phyloP scores from a whole-genome alignment of 2,329 filamentous ascomycete genomes.

The Orbilia quercus region DNA sequence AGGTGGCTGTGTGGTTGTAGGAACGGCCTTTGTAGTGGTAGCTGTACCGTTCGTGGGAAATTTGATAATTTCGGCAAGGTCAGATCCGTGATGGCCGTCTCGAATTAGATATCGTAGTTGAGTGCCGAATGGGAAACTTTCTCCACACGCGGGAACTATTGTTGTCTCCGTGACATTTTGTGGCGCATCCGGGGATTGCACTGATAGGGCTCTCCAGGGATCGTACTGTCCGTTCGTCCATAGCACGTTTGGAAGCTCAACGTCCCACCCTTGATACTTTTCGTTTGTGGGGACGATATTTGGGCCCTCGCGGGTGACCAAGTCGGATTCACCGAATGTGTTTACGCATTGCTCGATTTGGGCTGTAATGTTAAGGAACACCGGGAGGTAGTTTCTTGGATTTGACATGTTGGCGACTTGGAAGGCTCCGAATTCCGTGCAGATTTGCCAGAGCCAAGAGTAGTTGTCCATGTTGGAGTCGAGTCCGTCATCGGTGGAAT shows the following conservation, averaged over 20 bases:
- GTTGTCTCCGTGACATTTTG: conserved; percentile 45
- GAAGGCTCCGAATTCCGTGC: conserved; percentile 61
- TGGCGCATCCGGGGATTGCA: conserved; percentile 61
- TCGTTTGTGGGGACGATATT: conserved; percentile 62
- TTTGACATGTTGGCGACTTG: conserved; percentile 43
- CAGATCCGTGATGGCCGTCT: conserved; percentile 55
- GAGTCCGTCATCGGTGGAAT: not conserved
- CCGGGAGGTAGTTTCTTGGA: conserved; percentile 51
- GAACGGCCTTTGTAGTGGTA: not conserved
- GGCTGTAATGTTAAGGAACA: conserved; percentile 61
- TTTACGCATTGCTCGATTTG: conserved; percentile 63
- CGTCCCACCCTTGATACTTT: conserved; percentile 64
- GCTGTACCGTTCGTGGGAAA: not conserved
- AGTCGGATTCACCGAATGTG: conserved; percentile 62
- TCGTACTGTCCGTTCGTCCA: conserved; percentile 64
- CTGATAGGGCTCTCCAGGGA: conserved; percentile 63
- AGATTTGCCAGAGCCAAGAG: conserved; percentile 61
- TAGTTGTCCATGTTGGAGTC: conserved; percentile 8
- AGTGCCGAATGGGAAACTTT: conserved; percentile 7
- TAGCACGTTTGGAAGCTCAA: conserved; percentile 64
- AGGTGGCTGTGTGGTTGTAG: conserved; percentile 4
- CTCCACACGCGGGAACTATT: conserved; percentile 47
- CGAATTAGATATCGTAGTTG: conserved; percentile 56
- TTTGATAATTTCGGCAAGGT: conserved; percentile 26
- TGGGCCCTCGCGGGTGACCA: conserved; percentile 58